Evolutionary conservation across 2,329 filamentous ascomycete genomes (phyloP).

Genomic region (Xenosphaeropsis pyriputrescens): DNA sequence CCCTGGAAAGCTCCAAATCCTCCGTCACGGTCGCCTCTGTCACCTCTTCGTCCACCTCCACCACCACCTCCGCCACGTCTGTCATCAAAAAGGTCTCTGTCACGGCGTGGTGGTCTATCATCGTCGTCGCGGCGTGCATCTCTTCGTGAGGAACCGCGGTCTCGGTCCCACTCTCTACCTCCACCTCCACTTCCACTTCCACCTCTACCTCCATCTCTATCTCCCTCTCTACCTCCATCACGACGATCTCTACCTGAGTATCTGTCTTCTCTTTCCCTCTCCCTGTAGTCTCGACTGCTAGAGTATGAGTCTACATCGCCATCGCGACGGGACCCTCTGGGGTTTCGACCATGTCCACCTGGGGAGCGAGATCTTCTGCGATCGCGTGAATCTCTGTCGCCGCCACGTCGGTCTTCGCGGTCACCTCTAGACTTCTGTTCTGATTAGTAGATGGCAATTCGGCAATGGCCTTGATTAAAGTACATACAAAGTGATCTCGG

Average conservation of each 20-base stretch:
- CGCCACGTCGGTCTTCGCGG: constrained; percentile 22
- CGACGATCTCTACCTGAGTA: constrained; percentile 58
- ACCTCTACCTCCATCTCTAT: constrained; percentile 61
- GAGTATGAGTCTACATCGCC: constrained; percentile 77
- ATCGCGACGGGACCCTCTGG: constrained; percentile 53
- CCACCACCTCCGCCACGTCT: constrained; percentile 36
- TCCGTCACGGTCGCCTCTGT: constrained; percentile 23
- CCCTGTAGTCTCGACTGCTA: constrained; percentile 81
- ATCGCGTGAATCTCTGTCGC: constrained; percentile 32
- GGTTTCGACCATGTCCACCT: constrained; percentile 42
- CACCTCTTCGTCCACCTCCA: constrained; percentile 31
- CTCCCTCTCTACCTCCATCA: constrained; percentile 18
- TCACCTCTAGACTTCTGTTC: constrained; percentile 11
- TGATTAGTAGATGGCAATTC: neutral
- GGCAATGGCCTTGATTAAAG: constrained; percentile 1
- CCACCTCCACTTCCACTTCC: constrained; percentile 45
- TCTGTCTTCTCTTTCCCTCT: constrained; percentile 84
- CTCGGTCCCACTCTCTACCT: constrained; percentile 67
- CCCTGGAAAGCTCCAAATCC: constrained; percentile 28
- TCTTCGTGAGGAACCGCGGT: constrained; percentile 45
- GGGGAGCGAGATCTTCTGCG: constrained; percentile 80
- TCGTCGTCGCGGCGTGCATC: constrained; percentile 54
- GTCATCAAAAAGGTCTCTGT: constrained; percentile 50
- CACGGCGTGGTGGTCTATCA: constrained; percentile 36
- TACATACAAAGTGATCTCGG: constrained; percentile 35